Percentiles rank a stretch among this genome's conserved stretches.
phyloP scores from a whole-genome alignment of 371 early-diverging fungal species.

The Rhizopus arrhizus region DNA sequence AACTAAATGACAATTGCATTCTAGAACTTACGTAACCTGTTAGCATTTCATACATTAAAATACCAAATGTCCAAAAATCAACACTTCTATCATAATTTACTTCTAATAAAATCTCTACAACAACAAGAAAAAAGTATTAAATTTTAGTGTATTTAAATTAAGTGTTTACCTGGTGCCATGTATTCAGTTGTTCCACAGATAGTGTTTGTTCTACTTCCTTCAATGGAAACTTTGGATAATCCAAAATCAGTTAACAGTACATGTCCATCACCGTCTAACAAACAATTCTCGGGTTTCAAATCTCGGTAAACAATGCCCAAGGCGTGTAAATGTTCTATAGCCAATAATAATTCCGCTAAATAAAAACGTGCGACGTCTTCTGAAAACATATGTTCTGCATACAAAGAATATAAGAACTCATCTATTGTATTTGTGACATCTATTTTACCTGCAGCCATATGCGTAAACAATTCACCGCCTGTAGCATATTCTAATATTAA shows the following conservation, averaged over 20 bases:
- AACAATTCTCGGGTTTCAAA: conserved; percentile 88
- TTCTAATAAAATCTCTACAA: conserved; percentile 73
- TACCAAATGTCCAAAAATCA: conserved; percentile 95
- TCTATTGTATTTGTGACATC: not conserved
- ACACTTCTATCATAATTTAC: conserved; percentile 82
- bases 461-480: conserved; percentile 97
- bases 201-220: conserved; percentile 73
- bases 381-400: conserved; percentile 76
- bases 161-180: conserved; percentile 55
- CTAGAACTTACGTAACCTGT: conserved; percentile 58
- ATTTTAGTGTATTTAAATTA: not conserved
- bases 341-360: conserved; percentile 82
- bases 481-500: conserved; percentile 96
- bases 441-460: conserved; percentile 41
- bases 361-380: conserved; percentile 82
- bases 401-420: not conserved
- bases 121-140: not conserved
- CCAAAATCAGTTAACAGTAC: conserved; percentile 91
- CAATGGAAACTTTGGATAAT: conserved; percentile 78
- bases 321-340: conserved; percentile 84
- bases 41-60: conserved; percentile 88
- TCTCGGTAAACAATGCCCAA: conserved; percentile 88
- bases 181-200: conserved; percentile 93
- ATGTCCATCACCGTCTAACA: conserved; percentile 80
- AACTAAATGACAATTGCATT: not conserved